phyloP scores from a whole-genome alignment of 768 basidiomycete species.

The Suillus americanus region DNA sequence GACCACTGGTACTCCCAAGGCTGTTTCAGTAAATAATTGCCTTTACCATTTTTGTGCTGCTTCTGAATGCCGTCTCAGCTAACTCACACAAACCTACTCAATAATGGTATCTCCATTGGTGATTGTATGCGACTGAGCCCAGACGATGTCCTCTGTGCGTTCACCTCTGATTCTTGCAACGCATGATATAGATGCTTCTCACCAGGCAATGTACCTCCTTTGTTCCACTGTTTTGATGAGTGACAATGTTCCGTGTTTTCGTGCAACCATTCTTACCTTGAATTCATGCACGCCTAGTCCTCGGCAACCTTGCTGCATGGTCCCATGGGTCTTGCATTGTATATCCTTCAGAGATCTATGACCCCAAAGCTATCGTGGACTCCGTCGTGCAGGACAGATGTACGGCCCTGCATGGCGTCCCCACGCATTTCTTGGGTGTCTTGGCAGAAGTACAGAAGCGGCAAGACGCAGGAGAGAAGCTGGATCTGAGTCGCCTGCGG shows the following conservation, averaged over 20 bases:
- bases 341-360: constrained; percentile 66
- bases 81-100: constrained; percentile 77
- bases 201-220: constrained; percentile 76
- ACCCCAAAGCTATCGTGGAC: constrained; percentile 68
- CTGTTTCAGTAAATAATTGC: constrained; percentile 62
- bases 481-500: constrained; percentile 58
- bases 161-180: not conserved
- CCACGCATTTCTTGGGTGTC: constrained; percentile 81
- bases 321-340: constrained; percentile 71
- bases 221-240: constrained; percentile 92
- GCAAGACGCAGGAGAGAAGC: constrained; percentile 39
- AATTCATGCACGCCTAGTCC: constrained; percentile 58
- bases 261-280: constrained; percentile 13
- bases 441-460: constrained; percentile 64
- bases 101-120: constrained; percentile 72
- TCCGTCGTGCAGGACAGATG: constrained; percentile 68
- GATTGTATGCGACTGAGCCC: constrained; percentile 68
- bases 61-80: constrained; percentile 41
- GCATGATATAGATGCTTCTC: constrained; percentile 4
- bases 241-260: constrained; percentile 22
- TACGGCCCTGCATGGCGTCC: constrained; percentile 81
- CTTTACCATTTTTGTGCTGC: not conserved
- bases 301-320: constrained; percentile 82
- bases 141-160: constrained; percentile 67
- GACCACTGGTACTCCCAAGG: constrained; percentile 80